Evolutionary conservation across 2,329 filamentous ascomycete genomes (phyloP).

Genomic region (Cladosporium sp.): DNA sequence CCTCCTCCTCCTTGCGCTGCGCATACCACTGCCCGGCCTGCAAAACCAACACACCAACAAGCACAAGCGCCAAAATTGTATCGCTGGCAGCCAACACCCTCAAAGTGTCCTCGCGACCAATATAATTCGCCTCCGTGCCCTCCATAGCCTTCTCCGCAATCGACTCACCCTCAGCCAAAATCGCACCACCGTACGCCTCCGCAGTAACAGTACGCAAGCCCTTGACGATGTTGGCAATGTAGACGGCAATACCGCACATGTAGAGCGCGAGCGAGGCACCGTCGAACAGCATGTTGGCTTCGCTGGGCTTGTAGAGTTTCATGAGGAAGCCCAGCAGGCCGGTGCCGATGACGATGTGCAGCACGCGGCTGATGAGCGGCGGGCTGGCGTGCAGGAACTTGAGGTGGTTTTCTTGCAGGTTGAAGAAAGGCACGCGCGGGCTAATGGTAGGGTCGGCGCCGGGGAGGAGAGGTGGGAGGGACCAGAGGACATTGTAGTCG

Average conservation of each 20-base stretch:
- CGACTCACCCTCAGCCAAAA: constrained; percentile 39
- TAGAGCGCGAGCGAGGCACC: constrained; percentile 72
- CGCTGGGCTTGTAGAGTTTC: constrained; percentile 91
- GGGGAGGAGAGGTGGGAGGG: constrained; percentile 51
- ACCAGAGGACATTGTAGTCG: constrained; percentile 88
- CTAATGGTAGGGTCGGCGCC: constrained; percentile 45
- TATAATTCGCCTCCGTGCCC: constrained; percentile 60
- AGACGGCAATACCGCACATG: constrained; percentile 86
- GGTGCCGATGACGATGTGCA: constrained; percentile 88
- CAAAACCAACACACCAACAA: constrained; percentile 87
- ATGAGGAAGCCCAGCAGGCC: constrained; percentile 85
- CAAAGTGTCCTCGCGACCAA: constrained; percentile 85
- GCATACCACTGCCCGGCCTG: constrained; percentile 99
- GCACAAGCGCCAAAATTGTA: constrained; percentile 88
- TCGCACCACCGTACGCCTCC: constrained; percentile 63
- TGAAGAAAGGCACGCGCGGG: constrained; percentile 66
- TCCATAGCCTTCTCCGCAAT: constrained; percentile 39
- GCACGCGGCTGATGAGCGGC: constrained; percentile 86
- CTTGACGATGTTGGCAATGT: constrained; percentile 95
- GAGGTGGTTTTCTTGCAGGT: constrained; percentile 85
- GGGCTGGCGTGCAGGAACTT: constrained; percentile 89
- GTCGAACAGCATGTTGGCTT: constrained; percentile 95
- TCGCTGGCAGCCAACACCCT: constrained; percentile 92
- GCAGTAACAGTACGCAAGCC: constrained; percentile 80
- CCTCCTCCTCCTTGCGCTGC: constrained; percentile 85